These are phyloP conservation scores for Cyclotella atomus DNA, from an alignment of 108 stramenopile species.

Conservation along the genomic window DNA sequence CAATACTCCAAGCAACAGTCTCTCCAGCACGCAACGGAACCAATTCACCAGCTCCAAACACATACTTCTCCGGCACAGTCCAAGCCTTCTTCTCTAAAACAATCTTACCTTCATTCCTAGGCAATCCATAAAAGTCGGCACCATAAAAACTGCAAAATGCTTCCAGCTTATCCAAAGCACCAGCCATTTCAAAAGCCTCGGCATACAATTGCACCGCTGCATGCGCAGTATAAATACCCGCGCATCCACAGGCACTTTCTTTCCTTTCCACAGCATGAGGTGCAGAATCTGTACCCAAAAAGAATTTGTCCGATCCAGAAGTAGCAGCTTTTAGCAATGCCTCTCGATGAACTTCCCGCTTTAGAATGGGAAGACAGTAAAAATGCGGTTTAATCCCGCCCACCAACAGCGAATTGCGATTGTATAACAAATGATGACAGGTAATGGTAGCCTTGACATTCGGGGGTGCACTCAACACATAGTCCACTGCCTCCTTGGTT, in stretches of 20 bases:
- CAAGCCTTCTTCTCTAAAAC: constrained; percentile 80
- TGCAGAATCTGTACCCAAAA: constrained; percentile 97
- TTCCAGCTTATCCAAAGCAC: constrained; percentile 89
- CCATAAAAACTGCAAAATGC: constrained; percentile 90
- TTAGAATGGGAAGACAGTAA: constrained; percentile 98
- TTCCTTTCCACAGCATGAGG: constrained; percentile 90
- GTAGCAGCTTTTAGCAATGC: constrained; percentile 92
- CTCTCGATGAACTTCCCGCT: constrained; percentile 93
- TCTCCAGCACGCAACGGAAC: constrained; percentile 91
- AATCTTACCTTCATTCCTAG: constrained; percentile 68
- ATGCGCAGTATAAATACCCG: constrained; percentile 96
- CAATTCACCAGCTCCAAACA: constrained; percentile 71
- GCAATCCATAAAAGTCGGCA: constrained; percentile 93
- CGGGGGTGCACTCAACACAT: constrained; percentile 69
- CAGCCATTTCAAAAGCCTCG: constrained; percentile 91
- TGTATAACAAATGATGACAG: constrained; percentile 97
- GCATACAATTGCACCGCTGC: constrained; percentile 95
- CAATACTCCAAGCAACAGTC: constrained; percentile 81
- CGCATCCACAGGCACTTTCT: constrained; percentile 93
- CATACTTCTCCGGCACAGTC: constrained; percentile 81
- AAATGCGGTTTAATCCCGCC: constrained; percentile 97
- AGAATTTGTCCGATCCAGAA: constrained; percentile 92
- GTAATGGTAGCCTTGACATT: constrained; percentile 98
- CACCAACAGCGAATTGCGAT: constrained; percentile 91
- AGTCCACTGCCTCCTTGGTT: constrained; percentile 93